Base-by-base conservation (phyloP, 192 early-diverging fungal species). In the Rhizophagus sp. region DNA sequence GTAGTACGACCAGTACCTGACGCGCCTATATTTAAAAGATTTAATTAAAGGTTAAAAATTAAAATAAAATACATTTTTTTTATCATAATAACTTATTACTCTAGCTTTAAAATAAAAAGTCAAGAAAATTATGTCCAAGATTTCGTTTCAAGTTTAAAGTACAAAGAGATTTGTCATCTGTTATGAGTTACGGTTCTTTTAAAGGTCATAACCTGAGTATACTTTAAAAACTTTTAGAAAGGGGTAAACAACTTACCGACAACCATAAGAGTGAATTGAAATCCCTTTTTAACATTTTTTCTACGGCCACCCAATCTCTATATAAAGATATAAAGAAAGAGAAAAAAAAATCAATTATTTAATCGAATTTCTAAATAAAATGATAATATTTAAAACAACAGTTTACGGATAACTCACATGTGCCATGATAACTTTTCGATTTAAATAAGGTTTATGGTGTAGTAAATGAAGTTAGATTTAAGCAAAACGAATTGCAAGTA, bases 1-100 rank as follows among this genome's bases (percentile, higher is more conserved):
- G 98, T 99, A 66, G 97, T 96, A 78, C 97, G 96, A n/a, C 98
- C 98, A 30, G 97, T 91, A 50, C 98, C 98, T 17, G 97, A 96
- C 52, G 94, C 92, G 77, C 96, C 95, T 95, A 79, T 12, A 25
- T 66, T 34, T 62, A 66, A 49, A 24, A 27, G 50, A 47, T 62
- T 63, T 13, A 65, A 41, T 41, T 41, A 41, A 41, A 41, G 7
- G 39, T 41, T 41, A 41, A 30, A 30, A 30, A 30, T 41, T 41
- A 41, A 41, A 41, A 41, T 36, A 41, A 41, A 41, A 41, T 41
- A 41, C 34, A 36, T 4, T 36, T 36, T 36, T 34, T 36, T 36
- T n/a, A n/a, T n/a, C n/a, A n/a, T n/a, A n/a, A n/a, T n/a, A n/a
- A n/a, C n/a, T 36, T 36, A 41, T 41, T 41, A 41, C 0, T 41